Evolutionary conservation across 1,139 yeast species (phyloP).

Genomic region (Chernovozyma sophiae-reginae): DNA sequence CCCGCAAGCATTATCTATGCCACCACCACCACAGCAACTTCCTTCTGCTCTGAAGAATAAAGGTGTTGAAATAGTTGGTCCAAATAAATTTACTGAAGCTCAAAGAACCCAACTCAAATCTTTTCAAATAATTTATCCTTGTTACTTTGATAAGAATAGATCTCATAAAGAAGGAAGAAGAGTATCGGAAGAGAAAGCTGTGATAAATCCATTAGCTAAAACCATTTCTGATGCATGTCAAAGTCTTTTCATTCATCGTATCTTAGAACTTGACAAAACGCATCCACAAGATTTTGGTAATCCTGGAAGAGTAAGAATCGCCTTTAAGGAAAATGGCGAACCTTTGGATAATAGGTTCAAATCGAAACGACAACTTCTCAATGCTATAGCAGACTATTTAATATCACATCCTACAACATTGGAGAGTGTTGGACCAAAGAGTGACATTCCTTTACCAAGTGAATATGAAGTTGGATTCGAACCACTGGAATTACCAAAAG

Average conservation of each 20-base stretch:
- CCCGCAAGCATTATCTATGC: conserved; percentile 17
- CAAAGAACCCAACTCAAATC: conserved; percentile 58
- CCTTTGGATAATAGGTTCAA: conserved; percentile 34
- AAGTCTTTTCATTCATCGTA: conserved; percentile 46
- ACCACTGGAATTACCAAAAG: conserved; percentile 67
- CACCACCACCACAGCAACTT: conserved; percentile 7
- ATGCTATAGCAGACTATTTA: conserved; percentile 59
- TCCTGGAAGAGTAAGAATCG: conserved; percentile 87
- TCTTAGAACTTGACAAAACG: conserved; percentile 73
- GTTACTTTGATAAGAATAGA: conserved; percentile 81
- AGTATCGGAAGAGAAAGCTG: conserved; percentile 63
- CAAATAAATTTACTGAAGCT: conserved; percentile 38
- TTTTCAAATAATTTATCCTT: conserved; percentile 80
- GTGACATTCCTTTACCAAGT: conserved; percentile 58
- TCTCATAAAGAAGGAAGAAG: conserved; percentile 82
- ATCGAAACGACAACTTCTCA: conserved; percentile 66
- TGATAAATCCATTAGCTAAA: conserved; percentile 82
- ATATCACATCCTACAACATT: conserved; percentile 68
- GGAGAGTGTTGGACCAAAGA: conserved; percentile 48
- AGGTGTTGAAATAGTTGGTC: conserved; percentile 28
- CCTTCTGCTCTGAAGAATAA: conserved; percentile 11
- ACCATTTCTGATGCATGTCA: conserved; percentile 67
- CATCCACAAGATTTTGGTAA: conserved; percentile 98
- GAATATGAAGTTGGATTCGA: conserved; percentile 51
- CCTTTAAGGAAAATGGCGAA: conserved; percentile 50